A percentile compares a stretch with the other conserved stretches of the same genome.
These are phyloP conservation scores for Pichia sp. DNA, from an alignment of 1,139 yeast genomes.

Conservation along the genomic window DNA sequence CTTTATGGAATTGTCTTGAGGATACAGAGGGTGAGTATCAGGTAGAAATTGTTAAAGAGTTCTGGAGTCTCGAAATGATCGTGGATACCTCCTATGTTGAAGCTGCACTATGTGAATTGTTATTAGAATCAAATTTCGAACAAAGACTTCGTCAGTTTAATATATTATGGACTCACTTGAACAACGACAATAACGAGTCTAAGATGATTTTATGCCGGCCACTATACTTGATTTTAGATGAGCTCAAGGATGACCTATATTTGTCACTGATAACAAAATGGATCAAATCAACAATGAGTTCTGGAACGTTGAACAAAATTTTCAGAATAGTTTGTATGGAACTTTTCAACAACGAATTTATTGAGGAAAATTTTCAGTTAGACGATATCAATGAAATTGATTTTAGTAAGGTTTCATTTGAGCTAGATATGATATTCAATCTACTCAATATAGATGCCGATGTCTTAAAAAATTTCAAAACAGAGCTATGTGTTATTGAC, in stretches of 20 bases:
- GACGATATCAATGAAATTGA: constrained; percentile 42
- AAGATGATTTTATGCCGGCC: constrained; percentile 58
- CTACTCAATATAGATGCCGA: constrained; percentile 45
- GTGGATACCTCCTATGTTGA: constrained; percentile 47
- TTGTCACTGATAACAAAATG: constrained; percentile 52
- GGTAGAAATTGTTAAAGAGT: constrained; percentile 56
- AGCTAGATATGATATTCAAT: constrained; percentile 47
- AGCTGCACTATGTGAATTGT: constrained; percentile 52
- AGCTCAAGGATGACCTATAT: constrained; percentile 42
- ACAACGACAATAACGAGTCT: constrained; percentile 33
- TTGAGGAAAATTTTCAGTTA: constrained; percentile 24
- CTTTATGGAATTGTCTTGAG: constrained; percentile 46
- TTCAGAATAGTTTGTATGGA: constrained; percentile 55
- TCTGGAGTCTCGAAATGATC: constrained; percentile 41
- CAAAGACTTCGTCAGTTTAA: constrained; percentile 47
- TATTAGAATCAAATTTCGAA: constrained; percentile 37
- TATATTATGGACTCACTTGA: constrained; percentile 58
- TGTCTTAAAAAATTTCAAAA: constrained; percentile 44
- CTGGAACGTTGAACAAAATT: constrained; percentile 57
- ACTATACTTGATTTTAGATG: constrained; percentile 65
- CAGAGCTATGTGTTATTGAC: constrained; percentile 55
- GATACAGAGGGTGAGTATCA: constrained; percentile 48
- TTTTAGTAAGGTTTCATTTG: constrained; percentile 54
- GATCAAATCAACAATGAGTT: constrained; percentile 46
- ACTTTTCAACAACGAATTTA: constrained; percentile 39